phyloP scores from a whole-genome alignment of 768 basidiomycete species.

The Hericium rajendrae region DNA sequence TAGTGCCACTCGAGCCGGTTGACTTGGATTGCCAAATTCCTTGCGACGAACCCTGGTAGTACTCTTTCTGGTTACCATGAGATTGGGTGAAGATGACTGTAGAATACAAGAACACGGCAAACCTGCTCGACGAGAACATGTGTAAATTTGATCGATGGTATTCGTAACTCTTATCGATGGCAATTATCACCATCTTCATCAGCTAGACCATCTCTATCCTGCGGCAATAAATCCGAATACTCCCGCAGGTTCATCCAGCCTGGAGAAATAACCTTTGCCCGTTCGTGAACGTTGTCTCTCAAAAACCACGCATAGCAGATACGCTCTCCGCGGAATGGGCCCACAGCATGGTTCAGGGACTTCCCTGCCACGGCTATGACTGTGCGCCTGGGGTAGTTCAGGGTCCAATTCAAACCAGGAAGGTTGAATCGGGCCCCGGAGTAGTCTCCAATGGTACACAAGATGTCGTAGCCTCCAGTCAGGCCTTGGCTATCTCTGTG shows the following conservation, averaged over 20 bases:
- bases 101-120: background rate
- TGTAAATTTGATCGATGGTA: background rate
- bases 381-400: background rate
- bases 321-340: background rate
- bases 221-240: background rate
- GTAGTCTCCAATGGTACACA: background rate
- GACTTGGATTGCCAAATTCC: no score
- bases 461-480: background rate
- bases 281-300: background rate
- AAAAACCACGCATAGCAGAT: background rate
- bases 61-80: background rate
- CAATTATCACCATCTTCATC: no score
- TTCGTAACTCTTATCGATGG: background rate
- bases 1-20: no score
- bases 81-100: background rate
- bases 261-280: background rate
- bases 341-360: background rate
- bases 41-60: no score
- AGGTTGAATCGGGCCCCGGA: background rate
- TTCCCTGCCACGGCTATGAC: background rate
- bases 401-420: background rate
- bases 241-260: background rate
- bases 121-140: background rate
- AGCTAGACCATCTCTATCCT: background rate
- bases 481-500: background rate